A percentile compares a stretch with the other conserved stretches of the same genome.
Evolutionary conservation across 2,329 filamentous ascomycete species (phyloP).

Genomic region (Tolypocladium paradoxum): DNA sequence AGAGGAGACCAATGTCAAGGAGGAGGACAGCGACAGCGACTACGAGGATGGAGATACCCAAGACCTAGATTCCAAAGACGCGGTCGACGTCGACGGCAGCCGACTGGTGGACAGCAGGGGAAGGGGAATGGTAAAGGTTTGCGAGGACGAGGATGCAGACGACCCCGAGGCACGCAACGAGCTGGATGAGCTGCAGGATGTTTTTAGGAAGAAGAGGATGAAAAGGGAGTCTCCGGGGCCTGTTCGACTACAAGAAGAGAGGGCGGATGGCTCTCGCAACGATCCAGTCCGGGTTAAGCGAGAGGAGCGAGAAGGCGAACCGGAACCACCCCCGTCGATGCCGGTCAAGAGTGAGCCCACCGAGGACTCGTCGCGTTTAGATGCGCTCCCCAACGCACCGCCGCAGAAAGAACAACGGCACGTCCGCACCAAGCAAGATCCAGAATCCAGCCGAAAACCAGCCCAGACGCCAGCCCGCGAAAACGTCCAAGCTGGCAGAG

Average conservation of each 20-base stretch:
- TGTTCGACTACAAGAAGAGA: neutral
- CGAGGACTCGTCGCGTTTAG: neutral
- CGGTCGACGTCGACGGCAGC: slow-evolving; percentile 53
- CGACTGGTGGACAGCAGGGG: slow-evolving; percentile 57
- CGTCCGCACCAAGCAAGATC: neutral
- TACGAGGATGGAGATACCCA: slow-evolving; percentile 33
- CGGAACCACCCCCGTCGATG: no score
- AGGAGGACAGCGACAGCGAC: slow-evolving; percentile 31
- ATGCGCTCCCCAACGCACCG: neutral
- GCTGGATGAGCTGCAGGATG: slow-evolving; percentile 52
- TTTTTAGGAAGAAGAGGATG: slow-evolving; percentile 14
- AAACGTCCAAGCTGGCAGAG: neutral
- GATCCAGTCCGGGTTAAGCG: no score
- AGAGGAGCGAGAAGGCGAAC: neutral
- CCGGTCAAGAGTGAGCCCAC: neutral
- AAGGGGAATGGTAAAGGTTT: slow-evolving; percentile 60
- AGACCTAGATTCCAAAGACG: slow-evolving; percentile 35
- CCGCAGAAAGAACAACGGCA: neutral
- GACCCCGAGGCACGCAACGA: slow-evolving; percentile 36
- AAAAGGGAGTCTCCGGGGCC: slow-evolving; percentile 10
- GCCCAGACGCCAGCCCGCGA: neutral
- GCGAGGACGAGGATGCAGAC: slow-evolving; percentile 53
- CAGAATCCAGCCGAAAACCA: neutral
- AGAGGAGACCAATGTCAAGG: slow-evolving; percentile 18
- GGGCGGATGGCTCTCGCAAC: neutral